Percentiles rank a stretch among this genome's conserved stretches.
Evolutionary conservation across 257 asterid species (phyloP).

Genomic region (Solanum arcanum): DNA sequence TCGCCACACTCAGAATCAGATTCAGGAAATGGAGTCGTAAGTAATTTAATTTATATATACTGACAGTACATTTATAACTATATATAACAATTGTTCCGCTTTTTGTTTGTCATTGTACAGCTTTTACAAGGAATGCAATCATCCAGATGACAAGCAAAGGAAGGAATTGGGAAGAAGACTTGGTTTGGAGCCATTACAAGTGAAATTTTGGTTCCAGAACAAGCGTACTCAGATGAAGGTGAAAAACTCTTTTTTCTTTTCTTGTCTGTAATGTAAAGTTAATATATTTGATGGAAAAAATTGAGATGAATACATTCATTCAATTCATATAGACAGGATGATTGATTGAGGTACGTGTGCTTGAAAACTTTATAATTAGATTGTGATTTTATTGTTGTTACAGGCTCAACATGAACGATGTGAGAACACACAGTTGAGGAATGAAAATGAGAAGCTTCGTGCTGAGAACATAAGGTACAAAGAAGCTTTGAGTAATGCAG

Average conservation of each 20-base stretch:
- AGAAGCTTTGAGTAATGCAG: slow-evolving; percentile 53
- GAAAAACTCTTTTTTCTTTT: neutral
- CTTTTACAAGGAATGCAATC: slow-evolving; percentile 79
- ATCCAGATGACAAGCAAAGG: slow-evolving; percentile 93
- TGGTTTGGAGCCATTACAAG: slow-evolving; percentile 69
- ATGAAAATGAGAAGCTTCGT: slow-evolving; percentile 64
- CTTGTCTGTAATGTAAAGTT: neutral
- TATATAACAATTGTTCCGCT: neutral
- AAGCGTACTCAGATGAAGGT: slow-evolving; percentile 92
- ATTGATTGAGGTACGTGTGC: neutral
- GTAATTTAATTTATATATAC: neutral
- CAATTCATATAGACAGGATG: neutral
- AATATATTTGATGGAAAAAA: neutral
- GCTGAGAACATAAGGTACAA: slow-evolving; percentile 52
- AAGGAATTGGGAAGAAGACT: slow-evolving; percentile 76
- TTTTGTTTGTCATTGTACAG: slow-evolving; percentile 6
- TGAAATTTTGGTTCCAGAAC: slow-evolving; percentile 94
- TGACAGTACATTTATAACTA: neutral
- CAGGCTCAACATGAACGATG: slow-evolving; percentile 62
- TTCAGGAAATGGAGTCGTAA: slow-evolving; percentile 74
- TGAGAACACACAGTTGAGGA: slow-evolving; percentile 49
- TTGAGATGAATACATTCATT: neutral
- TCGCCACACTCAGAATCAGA: slow-evolving; percentile 70
- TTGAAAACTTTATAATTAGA: neutral
- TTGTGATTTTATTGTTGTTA: neutral